phyloP scores from a whole-genome alignment of 2,329 filamentous ascomycete genomes.

The Botrytis paeoniae region DNA sequence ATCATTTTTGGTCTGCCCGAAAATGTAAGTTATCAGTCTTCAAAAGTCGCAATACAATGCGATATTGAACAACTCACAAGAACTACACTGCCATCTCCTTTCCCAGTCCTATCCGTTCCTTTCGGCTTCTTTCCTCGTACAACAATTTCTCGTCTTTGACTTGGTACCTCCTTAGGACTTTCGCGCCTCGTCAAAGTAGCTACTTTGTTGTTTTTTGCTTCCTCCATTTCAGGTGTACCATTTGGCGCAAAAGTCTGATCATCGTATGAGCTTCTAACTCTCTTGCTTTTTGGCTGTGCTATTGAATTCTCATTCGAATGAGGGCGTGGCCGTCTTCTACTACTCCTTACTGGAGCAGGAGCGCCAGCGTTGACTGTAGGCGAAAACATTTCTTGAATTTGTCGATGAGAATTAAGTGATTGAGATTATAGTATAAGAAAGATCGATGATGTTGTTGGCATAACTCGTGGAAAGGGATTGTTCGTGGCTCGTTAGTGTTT shows the following conservation, averaged over 20 bases:
- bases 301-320: constrained; percentile 51
- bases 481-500: neutral
- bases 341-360: constrained; percentile 56
- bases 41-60: neutral
- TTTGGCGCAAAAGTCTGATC: constrained; percentile 55
- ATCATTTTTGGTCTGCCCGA: constrained; percentile 69
- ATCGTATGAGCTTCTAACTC: constrained; percentile 55
- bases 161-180: constrained; percentile 27
- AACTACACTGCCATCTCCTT: constrained; percentile 65
- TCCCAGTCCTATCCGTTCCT: constrained; percentile 62
- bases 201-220: constrained; percentile 53
- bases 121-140: constrained; percentile 62
- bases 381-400: constrained; percentile 53
- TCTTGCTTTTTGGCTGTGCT: constrained; percentile 62
- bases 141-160: constrained; percentile 48
- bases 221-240: constrained; percentile 50
- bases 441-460: neutral
- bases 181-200: constrained; percentile 41
- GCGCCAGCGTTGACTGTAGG: constrained; percentile 49
- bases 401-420: neutral
- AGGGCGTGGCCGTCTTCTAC: constrained; percentile 57
- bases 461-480: neutral
- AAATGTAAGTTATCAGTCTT: constrained; percentile 18
- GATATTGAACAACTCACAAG: constrained; percentile 50
- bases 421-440: neutral